Evolutionary conservation across 169 alveolate species (phyloP).

Genomic region (Fabrea salina): DNA sequence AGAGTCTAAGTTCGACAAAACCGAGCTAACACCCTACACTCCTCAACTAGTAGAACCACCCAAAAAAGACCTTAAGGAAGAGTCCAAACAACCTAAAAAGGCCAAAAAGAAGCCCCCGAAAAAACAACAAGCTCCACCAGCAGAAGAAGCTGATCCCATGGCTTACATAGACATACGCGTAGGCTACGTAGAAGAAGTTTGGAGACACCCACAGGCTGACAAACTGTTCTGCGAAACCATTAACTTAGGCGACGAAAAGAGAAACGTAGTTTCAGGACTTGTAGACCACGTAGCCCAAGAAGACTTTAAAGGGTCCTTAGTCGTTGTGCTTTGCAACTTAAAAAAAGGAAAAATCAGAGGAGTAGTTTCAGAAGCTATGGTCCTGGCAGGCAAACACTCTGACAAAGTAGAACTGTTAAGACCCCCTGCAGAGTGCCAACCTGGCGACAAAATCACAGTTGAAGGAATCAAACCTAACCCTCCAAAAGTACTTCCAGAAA

Average conservation of each 20-base stretch:
- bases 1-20: not conserved
- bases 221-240: constrained; percentile 84
- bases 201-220: constrained; percentile 82
- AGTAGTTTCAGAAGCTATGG: constrained; percentile 72
- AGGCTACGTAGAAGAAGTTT: constrained; percentile 75
- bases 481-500: constrained; percentile 34
- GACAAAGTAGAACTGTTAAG: constrained; percentile 53
- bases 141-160: constrained; percentile 39
- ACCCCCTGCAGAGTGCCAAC: constrained; percentile 67
- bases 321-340: constrained; percentile 60
- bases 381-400: constrained; percentile 57
- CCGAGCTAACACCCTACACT: not conserved
- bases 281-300: constrained; percentile 57
- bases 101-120: not conserved
- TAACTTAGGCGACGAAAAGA: constrained; percentile 82
- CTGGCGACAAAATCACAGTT: constrained; percentile 64
- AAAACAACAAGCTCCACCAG: constrained; percentile 6
- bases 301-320: constrained; percentile 56
- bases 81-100: not conserved
- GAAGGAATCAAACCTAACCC: constrained; percentile 64
- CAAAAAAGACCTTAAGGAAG: not conserved
- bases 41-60: not conserved
- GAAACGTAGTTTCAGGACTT: constrained; percentile 71
- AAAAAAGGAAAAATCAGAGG: constrained; percentile 68
- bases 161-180: constrained; percentile 71